These are phyloP conservation scores for Fusarium sp. DNA, from an alignment of 2,329 filamentous ascomycete species.

Conservation along the genomic window DNA sequence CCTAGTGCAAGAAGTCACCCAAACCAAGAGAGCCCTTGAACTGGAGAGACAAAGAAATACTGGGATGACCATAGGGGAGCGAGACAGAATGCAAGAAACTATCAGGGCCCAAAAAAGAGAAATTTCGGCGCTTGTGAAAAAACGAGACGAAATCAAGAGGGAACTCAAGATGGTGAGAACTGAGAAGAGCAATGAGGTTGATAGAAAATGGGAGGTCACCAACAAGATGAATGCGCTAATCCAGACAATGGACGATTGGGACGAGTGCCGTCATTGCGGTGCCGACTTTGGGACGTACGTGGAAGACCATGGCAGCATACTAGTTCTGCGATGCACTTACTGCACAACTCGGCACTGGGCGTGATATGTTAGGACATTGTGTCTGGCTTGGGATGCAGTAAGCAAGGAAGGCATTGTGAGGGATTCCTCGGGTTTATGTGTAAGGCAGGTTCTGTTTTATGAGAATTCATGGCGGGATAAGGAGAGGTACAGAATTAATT, in stretches of 20 bases:
- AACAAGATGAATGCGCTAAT: not conserved
- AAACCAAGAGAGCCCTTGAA: not conserved
- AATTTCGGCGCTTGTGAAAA: not conserved
- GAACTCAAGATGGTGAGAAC: not conserved
- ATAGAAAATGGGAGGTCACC: not conserved
- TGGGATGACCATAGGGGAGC: not conserved
- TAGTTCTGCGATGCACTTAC: not conserved
- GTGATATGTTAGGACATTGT: not conserved
- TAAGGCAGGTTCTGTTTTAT: not conserved
- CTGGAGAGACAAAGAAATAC: not conserved
- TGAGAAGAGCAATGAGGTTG: not conserved
- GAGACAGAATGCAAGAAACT: not conserved
- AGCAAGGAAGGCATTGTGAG: not conserved
- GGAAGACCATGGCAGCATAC: not conserved
- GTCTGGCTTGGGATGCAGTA: not conserved
- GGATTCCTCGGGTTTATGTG: not conserved
- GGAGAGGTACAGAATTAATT: rapidly evolving
- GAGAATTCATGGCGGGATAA: not conserved
- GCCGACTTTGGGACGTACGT: not conserved
- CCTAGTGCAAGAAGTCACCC: not conserved
- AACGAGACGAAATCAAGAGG: not conserved
- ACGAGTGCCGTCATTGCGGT: not conserved
- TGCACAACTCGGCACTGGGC: not conserved
- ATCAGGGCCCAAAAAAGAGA: not conserved
- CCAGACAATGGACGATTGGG: not conserved